phyloP scores from a whole-genome alignment of 495 filamentous ascomycete genomes.

The Aeminium ludgeri region DNA sequence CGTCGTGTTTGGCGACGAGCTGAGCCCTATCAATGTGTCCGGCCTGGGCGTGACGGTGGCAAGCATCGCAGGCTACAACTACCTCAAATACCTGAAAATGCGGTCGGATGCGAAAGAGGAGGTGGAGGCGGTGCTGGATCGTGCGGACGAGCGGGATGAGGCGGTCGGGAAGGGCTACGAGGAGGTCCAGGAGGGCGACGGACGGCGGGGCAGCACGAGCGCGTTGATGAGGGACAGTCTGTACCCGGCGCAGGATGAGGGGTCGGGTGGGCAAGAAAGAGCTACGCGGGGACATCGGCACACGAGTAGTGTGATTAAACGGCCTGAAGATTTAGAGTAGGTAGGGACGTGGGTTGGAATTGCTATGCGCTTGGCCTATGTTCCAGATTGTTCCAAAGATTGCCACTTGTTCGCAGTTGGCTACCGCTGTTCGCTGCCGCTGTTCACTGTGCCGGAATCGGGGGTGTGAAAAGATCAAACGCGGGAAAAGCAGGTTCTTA shows the following conservation, averaged over 20 bases:
- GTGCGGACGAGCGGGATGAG: background rate
- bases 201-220: background rate
- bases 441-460: too few relatives aligned
- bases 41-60: conserved; percentile 76
- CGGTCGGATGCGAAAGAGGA: conserved; percentile 29
- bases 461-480: too few relatives aligned
- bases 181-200: background rate
- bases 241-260: background rate
- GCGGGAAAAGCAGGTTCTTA: too few relatives aligned
- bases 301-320: background rate
- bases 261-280: too few relatives aligned
- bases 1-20: conserved; percentile 70
- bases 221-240: conserved; percentile 8
- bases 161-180: too few relatives aligned
- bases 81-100: conserved; percentile 86
- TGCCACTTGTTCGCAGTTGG: too few relatives aligned
- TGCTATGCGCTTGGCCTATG: too few relatives aligned
- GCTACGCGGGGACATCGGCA: background rate
- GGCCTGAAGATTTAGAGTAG: conserved; percentile 2
- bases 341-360: background rate
- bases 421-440: too few relatives aligned
- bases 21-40: conserved; percentile 77
- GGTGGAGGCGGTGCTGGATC: conserved; percentile 6
- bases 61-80: conserved; percentile 84
- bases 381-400: too few relatives aligned